Base-by-base conservation (phyloP, 1,284 basidiomycete species). In the Rhodofomes roseus region DNA sequence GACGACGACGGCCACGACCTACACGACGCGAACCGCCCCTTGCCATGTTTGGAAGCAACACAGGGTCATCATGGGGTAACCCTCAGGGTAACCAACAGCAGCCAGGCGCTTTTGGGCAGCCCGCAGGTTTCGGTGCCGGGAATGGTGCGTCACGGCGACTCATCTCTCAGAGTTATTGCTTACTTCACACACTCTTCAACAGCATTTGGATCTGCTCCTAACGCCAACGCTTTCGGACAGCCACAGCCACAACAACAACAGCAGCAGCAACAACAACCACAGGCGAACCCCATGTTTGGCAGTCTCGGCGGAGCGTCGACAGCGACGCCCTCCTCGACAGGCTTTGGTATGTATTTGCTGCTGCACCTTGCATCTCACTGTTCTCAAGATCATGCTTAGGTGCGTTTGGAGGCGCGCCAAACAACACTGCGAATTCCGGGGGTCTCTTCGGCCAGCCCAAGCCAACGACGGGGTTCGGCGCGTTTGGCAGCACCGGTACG, bases 271-370 rank as follows among this genome's bases (percentile, higher is more conserved):
- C 78, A 84, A 66, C 81, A 81, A 65, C 84, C 86, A 53, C 86
- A 86, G 68, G 80, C 83, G 1, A 92, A 93, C 65, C 87, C 91
- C 46, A 90, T 91, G 86, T 92, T 91, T 71, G 89, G 89, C 59
- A 82, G 80, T 65, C 69, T 86, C 55, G 77, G 71, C 53, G 75
- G 74, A 37, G 74, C 68, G 53, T 67, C 75, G 53, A 73, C 71
- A 56, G 70, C 73, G 14, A 67, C 76, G n/a, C 25, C 57, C 7
- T n/a, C n/a, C n/a, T 22, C 57, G 14, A 70, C 76, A 58, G 79
- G 79, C 60, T 91, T 91, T 74, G 86, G 89, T 89, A 68, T 65
- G 82, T 73, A 36, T 54, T 65, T 54, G 55, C 57, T 60, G 27
- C 18, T 27, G 3, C 20, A 9, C 40, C 25, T 25, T 55, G 40